Evolutionary conservation across 257 asterid species (phyloP).

Genomic region (Salvia splendens): DNA sequence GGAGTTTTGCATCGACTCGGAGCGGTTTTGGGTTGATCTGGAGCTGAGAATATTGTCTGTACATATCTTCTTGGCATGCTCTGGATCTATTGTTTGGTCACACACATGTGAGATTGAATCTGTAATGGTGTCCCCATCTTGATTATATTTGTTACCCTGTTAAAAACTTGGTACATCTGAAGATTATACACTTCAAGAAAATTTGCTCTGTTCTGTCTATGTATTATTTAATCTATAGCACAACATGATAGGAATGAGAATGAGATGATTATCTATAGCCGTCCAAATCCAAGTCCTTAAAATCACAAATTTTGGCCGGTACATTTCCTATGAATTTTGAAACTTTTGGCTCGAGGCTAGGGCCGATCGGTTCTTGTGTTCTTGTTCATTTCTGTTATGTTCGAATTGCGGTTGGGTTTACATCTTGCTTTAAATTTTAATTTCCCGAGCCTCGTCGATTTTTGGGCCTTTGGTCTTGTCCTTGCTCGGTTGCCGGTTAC

Average conservation of each 20-base stretch:
- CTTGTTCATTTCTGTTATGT: no score
- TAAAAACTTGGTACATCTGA: slow-evolving; percentile 24
- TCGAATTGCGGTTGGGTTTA: no score
- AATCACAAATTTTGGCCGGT: no score
- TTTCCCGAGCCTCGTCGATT: no score
- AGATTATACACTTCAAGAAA: slow-evolving; percentile 9
- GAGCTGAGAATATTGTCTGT: slow-evolving; percentile 40
- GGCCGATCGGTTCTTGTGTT: no score
- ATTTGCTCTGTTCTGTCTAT: no score
- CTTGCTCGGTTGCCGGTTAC: no score
- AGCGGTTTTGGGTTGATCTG: slow-evolving; percentile 30
- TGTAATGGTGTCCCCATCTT: slow-evolving; percentile 15
- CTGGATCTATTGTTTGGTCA: slow-evolving; percentile 31
- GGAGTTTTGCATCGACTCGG: slow-evolving; percentile 19
- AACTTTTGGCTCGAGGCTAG: no score
- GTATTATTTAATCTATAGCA: not conserved
- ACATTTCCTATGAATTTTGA: not conserved
- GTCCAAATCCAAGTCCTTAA: not conserved
- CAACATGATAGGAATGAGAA: no score
- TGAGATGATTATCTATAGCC: not conserved
- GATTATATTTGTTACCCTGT: slow-evolving; percentile 24
- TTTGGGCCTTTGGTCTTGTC: no score
- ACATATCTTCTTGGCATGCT: slow-evolving; percentile 38
- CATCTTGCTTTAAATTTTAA: no score
- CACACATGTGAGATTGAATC: slow-evolving; percentile 22